Evolutionary conservation across 371 early-diverging fungal species (phyloP), one percentile per base, ranked within the genome.

Genomic region (Syncephalastrum monosporum): DNA sequence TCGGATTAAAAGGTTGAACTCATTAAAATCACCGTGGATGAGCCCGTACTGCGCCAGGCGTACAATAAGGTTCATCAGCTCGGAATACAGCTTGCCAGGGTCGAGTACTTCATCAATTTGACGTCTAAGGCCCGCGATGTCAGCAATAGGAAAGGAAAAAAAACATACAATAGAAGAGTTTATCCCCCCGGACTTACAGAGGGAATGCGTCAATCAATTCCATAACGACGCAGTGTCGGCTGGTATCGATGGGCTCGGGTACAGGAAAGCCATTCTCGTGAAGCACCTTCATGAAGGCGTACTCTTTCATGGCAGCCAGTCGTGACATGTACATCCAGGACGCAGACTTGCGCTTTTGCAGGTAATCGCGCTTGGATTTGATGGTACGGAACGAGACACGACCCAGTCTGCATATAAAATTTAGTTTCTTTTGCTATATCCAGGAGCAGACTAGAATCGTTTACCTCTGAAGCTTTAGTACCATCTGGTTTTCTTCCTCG

Each of bases 21-120:
- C 99, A 85, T 99, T 99, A 68, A 99, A 99, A 77, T 99, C 99
- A 59, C 99, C 98, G 69, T 99, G 99, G 61, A 98, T 97, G 53
- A 99, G 82, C 42, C 99, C 99, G 57, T 93, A 84, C 47, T 91
- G 86, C 21, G 98, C 98, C 51, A 99, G 81, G 17, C 92, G 88
- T 42, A 97, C 95, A 59, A 99, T 93, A 74, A 99, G 72, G 61
- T 90, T 84, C 94, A 99, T 96, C 41, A 99, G 79, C 8, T 88
- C 83, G 13, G 91, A 89, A 68, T 98, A 99, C 14, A 99, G 82
- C 65, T 86, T 89, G 15, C 95, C 96, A 0, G 95, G 93, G 62
- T 99, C 81, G 21, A 69, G 90, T 3, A 96, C 85, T 48, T 90
- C 85, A 47, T 79, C 82, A 48, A 97, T 85, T 68, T 98, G 97